Conservation (phyloP, 305 asterid species). For the Plantago rigida region DNA sequence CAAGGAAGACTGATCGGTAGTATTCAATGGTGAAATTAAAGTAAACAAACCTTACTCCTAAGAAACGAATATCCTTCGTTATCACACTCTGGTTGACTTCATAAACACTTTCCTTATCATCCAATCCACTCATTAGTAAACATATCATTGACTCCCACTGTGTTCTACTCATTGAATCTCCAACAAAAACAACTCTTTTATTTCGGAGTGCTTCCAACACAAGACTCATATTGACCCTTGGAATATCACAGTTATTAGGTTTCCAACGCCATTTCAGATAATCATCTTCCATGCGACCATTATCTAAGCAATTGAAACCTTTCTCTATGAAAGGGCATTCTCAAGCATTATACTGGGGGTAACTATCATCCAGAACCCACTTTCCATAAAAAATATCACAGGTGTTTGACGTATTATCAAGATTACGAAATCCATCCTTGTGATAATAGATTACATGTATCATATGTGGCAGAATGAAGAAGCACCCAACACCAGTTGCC, state of each 20-base stretch:
- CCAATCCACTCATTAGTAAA: constrained; percentile 57
- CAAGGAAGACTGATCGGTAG: constrained; percentile 67
- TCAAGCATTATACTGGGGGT: constrained; percentile 63
- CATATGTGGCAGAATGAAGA: constrained; percentile 54
- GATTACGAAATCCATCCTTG: constrained; percentile 29
- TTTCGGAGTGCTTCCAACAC: constrained; percentile 43
- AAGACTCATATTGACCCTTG: constrained; percentile 35
- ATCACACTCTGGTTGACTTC: constrained; percentile 54
- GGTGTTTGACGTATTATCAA: constrained; percentile 26
- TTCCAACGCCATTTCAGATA: constrained; percentile 68
- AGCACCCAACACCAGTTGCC: constrained; percentile 48
- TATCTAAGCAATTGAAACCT: constrained; percentile 59
- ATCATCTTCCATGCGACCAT: constrained; percentile 47
- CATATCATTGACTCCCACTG: constrained; percentile 82
- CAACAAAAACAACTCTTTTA: constrained; percentile 61
- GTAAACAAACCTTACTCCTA: constrained; percentile 59
- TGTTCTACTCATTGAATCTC: constrained; percentile 76
- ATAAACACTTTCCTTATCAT: constrained; percentile 52
- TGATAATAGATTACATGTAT: constrained; percentile 38
- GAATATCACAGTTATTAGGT: constrained; percentile 50
- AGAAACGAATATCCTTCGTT: constrained; percentile 51
- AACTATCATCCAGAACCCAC: constrained; percentile 50
- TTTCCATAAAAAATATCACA: constrained; percentile 60
- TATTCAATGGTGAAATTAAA: constrained; percentile 58
- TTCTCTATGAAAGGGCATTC: constrained; percentile 64